Percentiles rank a stretch among this genome's conserved stretches.
phyloP scores from a whole-genome alignment of 2,329 filamentous ascomycete genomes.

The Endoconidiophora laricicola region DNA sequence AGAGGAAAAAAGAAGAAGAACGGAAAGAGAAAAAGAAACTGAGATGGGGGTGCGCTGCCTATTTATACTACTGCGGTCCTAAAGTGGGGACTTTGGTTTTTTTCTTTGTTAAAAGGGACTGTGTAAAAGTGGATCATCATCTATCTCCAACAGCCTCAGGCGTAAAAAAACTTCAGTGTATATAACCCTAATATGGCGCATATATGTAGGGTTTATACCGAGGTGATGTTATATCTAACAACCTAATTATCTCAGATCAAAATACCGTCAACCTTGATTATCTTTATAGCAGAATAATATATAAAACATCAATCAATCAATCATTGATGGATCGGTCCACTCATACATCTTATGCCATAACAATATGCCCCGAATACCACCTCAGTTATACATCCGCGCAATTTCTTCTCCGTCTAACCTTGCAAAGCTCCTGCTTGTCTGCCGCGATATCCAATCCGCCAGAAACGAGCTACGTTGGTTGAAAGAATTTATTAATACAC shows the following conservation, averaged over 20 bases:
- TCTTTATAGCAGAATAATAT: no score
- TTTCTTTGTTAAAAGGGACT: neutral
- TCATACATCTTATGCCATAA: no score
- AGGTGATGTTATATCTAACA: no score
- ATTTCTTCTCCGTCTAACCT: constrained; percentile 37
- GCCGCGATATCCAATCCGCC: constrained; percentile 45
- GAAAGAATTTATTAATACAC: constrained; percentile 34
- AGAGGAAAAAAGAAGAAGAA: constrained; percentile 11
- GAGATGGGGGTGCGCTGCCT: neutral
- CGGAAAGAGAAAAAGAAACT: constrained; percentile 1
- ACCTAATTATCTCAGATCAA: no score
- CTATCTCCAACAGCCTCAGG: no score
- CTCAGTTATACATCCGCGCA: constrained; percentile 38
- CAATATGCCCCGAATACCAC: constrained; percentile 46
- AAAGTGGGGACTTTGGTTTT: constrained; percentile 1
- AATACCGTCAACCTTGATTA: no score
- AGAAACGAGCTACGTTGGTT: constrained; percentile 61
- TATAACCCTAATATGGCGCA: no score
- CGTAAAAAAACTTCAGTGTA: no score
- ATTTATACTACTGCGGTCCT: constrained; percentile 10
- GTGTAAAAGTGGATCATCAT: no score
- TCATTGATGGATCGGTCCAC: no score
- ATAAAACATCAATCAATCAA: no score
- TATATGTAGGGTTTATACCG: no score
- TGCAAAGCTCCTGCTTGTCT: constrained; percentile 43